These are phyloP conservation scores for Coniella vitis DNA, from an alignment of 2,329 filamentous ascomycete species.

Conservation along the genomic window DNA sequence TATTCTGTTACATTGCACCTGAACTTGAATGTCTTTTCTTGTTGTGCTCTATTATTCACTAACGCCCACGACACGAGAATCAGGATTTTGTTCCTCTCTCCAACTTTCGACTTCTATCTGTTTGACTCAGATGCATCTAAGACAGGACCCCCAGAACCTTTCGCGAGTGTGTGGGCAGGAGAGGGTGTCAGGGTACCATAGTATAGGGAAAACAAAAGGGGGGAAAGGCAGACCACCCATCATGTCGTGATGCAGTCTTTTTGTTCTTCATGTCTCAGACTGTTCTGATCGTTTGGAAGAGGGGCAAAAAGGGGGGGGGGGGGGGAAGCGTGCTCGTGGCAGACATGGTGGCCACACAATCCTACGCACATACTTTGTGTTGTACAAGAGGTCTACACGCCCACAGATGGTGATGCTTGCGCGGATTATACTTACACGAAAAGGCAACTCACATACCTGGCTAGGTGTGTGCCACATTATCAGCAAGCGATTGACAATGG, in stretches of 20 bases:
- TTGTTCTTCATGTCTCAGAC: constrained; percentile 3
- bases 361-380: not conserved
- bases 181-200: not conserved
- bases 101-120: not conserved
- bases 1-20: too few relatives aligned
- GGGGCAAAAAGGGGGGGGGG: too few relatives aligned
- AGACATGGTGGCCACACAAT: not conserved
- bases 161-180: not conserved
- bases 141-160: constrained; percentile 1
- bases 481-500: too few relatives aligned
- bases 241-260: constrained; percentile 10
- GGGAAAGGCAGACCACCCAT: not conserved
- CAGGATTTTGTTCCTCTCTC: not conserved
- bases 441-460: too few relatives aligned
- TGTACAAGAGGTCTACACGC: too few relatives aligned
- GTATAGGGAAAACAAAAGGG: too few relatives aligned
- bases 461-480: too few relatives aligned
- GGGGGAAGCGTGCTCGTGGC: not conserved
- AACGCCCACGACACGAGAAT: not conserved
- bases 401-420: too few relatives aligned
- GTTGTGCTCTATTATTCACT: too few relatives aligned
- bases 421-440: too few relatives aligned
- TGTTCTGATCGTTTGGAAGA: too few relatives aligned
- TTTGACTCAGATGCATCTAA: constrained; percentile 17
- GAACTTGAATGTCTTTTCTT: too few relatives aligned